Evolutionary conservation across 345 rosid species (phyloP), one percentile per base, ranked within the genome.

Genomic region (Sonneratia alba): DNA sequence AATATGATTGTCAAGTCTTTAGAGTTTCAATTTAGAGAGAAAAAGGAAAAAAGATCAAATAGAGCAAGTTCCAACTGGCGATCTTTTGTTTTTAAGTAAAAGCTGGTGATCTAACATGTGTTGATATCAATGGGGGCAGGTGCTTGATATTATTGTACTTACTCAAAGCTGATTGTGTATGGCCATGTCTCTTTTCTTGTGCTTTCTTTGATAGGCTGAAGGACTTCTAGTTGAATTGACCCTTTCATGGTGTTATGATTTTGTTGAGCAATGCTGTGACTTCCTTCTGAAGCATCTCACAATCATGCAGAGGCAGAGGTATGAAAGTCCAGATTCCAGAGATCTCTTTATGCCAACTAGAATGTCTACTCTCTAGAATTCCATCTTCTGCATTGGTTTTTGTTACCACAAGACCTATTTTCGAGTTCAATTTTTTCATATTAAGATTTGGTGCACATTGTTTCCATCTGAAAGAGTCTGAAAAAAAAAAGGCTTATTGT

Each of bases 201-300:
- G 70, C 7, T 67, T 13, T 12, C 7, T 80, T 78, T 69, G 68
- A 73, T 82, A 95, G 99, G 96, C 89, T 36, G 96, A 88, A 68
- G 97, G 98, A 66, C 93, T 92, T 48, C 78, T 90, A 55, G 90
- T 79, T 62, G 99, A 95, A 76, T 51, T 87, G 80, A 83, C 72
- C 27, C 73, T 76, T 69, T 87, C 85, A 0, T 87, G 84, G 76
- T 89, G 91, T 83, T 89, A 92, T 70, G 93, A 90, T 73, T 86
- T 83, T 78, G 81, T 92, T 13, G 98, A 92, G 69, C 78, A 80
- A 4, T 85, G 80, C 34, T 82, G 96, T 10, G 87, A 89, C 78
- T 84, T 92, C 67, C 77, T 90, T 19, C 70, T 77, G 81, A 90
- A 87, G 85, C 85, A 88, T 69, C 86, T 92, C 69, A 77, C 94